phyloP scores from a whole-genome alignment of 225 moss, liverwort and hornwort genomes.

The Anthoceros angustus region DNA sequence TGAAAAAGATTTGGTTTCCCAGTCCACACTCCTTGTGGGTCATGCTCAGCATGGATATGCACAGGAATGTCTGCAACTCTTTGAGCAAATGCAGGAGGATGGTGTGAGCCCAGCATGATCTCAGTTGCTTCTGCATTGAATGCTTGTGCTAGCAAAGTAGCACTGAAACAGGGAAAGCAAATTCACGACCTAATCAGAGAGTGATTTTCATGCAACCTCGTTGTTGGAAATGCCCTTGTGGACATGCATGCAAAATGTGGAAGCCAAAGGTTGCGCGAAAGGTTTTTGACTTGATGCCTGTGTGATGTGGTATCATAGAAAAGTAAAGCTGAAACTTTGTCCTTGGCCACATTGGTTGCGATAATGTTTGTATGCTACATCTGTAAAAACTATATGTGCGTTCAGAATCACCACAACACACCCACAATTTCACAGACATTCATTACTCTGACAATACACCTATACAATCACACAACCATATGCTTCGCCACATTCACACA shows the following conservation, averaged over 20 bases:
- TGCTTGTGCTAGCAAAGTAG: not conserved
- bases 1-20: not conserved
- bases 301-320: not conserved
- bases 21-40: not conserved
- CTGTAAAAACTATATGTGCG: no score
- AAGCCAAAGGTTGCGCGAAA: not conserved
- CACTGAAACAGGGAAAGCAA: slow-evolving; percentile 1
- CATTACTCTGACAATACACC: no score
- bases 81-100: not conserved
- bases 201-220: not conserved
- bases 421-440: not conserved
- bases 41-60: not conserved
- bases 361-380: no score
- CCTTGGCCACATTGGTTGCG: no score
- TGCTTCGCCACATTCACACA: no score
- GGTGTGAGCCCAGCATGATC: not conserved
- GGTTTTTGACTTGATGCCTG: not conserved
- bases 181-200: not conserved
- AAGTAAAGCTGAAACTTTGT: no score
- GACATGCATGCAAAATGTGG: slow-evolving; percentile 3
- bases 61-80: not conserved
- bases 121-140: not conserved
- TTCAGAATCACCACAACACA: not conserved
- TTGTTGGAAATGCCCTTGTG: not conserved
- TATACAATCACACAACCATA: not conserved